A percentile compares a stretch with the other conserved stretches of the same genome.
phyloP scores from a whole-genome alignment of 1,284 basidiomycete genomes.

The Naganishia albida region DNA sequence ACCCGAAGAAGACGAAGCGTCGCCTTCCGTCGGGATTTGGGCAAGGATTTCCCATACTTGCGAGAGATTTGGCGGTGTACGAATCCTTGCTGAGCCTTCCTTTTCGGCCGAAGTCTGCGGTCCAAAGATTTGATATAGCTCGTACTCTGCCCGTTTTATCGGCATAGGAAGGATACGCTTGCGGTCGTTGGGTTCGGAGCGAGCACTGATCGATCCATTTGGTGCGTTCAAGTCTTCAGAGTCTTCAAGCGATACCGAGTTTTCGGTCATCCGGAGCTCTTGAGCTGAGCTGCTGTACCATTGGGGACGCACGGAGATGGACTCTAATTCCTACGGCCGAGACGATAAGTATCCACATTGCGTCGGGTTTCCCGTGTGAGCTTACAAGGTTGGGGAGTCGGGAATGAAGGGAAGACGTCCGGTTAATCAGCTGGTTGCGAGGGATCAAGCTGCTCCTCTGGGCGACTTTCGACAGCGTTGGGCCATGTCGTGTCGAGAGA shows the following conservation, averaged over 20 bases:
- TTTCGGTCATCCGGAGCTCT: too few relatives aligned
- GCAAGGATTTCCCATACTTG: slow-evolving; percentile 3
- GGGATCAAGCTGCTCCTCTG: not conserved
- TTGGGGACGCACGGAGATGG: too few relatives aligned
- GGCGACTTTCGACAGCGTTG: not conserved
- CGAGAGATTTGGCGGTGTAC: not conserved
- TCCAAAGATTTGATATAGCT: not conserved
- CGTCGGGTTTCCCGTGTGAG: not conserved
- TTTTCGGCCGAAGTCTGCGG: not conserved
- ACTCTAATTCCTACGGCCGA: too few relatives aligned
- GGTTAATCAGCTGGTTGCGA: not conserved
- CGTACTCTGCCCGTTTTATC: slow-evolving; percentile 4
- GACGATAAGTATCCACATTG: too few relatives aligned
- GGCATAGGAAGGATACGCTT: not conserved
- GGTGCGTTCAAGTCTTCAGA: too few relatives aligned
- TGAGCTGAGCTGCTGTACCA: too few relatives aligned
- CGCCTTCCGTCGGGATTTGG: not conserved
- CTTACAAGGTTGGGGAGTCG: not conserved
- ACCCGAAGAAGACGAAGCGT: not conserved
- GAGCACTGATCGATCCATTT: not conserved
- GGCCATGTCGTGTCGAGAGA: slow-evolving; percentile 6
- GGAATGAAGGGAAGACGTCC: not conserved
- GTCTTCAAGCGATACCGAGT: too few relatives aligned
- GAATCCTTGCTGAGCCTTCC: not conserved
- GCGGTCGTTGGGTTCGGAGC: too few relatives aligned